Evolutionary conservation across 371 early-diverging fungal species (phyloP), one percentile per base, ranked within the genome.

Genomic region (Sporodiniella umbellata): DNA sequence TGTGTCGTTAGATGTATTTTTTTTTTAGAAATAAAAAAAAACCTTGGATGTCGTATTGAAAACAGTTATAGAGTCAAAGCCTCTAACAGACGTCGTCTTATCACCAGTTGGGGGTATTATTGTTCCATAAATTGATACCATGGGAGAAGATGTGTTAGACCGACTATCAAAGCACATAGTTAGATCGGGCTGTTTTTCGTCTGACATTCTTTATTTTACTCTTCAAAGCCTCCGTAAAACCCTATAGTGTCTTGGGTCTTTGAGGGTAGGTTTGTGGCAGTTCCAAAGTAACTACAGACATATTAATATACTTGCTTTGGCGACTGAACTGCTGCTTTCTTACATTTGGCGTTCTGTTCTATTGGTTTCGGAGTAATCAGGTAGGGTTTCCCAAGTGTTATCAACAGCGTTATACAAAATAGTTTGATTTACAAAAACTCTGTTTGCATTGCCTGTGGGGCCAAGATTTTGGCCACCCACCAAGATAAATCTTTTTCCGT

Each of bases 161-260:
- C 11, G 25, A 39, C 40, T 28, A 28, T 28, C 4, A 28, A 28
- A 10, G 10, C 10, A 28, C 10, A 10, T 7, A 28, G 30, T 28
- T 28, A 28, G 12, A n/a, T n/a, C n/a, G n/a, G n/a, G n/a, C n/a
- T n/a, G n/a, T n/a, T n/a, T n/a, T n/a, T n/a, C n/a, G n/a, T n/a
- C n/a, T n/a, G n/a, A n/a, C n/a, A n/a, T n/a, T n/a, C n/a, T n/a
- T n/a, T n/a, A n/a, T n/a, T 26, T 26, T 15, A 48, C 54, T 33
- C 40, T 42, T 38, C 54, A 31, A 31, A 19, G n/a, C 42, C 54
- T 23, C 46, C 54, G 24, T 25, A 46, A 10, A 33, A 47, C n/a
- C 42, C 47, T 24, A 42, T 18, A 15, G 19, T 26, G 33, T 46
- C 24, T 22, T 40, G 15, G 46, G 42, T 24, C 22, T 8, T 22